Evolutionary conservation across 768 basidiomycete genomes (phyloP), one percentile per base, ranked within the genome.

Genomic region (Xerocomus spinulosus): DNA sequence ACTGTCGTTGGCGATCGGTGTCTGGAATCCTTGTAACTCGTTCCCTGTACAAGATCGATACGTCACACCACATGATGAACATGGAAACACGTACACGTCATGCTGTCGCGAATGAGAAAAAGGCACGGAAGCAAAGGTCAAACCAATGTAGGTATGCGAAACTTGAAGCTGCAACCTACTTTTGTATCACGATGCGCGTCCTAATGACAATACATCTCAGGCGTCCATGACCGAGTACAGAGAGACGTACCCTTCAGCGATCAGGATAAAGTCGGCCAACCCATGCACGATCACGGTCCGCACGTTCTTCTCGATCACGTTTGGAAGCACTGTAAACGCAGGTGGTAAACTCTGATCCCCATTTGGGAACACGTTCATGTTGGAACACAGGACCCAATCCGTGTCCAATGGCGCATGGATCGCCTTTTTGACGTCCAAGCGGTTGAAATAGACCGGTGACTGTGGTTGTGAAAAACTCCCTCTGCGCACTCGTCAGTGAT

Each of bases 301-400:
- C 44, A 78, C 68, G 62, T 72, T 87, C 72, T 85, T 87, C 66
- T 87, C 83, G 45, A 90, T 88, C 45, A 86, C 85, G 51, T 71
- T 81, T 5, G 87, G 85, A 4, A 89, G 71, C 2, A 87, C 83
- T 5, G 73, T 78, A 43, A 87, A 72, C 0, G 78, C 75, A 8
- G 85, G 73, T 0, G 85, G 85, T 3, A 76, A 66, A 50, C 83
- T 86, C 9, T 48, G 59, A 58, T 87, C 87, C 10, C 80, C 80
- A 4, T 71, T 56, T 2, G 79, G 76, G 70, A 87, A 87, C 2
- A 87, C 84, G 43, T 77, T 52, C 4, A 73, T 47, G 53, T 77
- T 64, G 2, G 82, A 76, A 61, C 87, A 90, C 59, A 83, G 80
- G 9, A 61, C 49, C 87, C 87, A 89, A 18, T 68, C 58, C 9